Percentiles rank a stretch among this genome's conserved stretches.
Evolutionary conservation across 352 stramenopile species (phyloP).

Genomic region (Globisporangium irregulare): DNA sequence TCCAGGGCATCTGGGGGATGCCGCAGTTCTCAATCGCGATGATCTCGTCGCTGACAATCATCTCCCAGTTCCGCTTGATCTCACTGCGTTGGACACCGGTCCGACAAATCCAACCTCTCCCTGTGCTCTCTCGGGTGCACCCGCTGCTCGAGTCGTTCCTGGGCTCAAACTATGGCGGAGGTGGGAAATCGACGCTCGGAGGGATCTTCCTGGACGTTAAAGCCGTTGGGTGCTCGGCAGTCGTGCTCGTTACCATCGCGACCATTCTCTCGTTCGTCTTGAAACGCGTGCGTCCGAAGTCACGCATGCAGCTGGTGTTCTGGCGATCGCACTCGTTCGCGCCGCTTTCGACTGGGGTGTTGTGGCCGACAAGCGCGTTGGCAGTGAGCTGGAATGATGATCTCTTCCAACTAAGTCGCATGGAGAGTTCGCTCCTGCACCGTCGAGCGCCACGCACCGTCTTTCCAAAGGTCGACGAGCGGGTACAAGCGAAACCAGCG

Average conservation of each 20-base stretch:
- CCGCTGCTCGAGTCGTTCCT: conserved; percentile 10
- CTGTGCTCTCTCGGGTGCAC: background rate
- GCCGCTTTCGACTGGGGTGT: background rate
- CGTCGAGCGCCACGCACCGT: background rate
- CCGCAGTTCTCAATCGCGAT: conserved; percentile 28
- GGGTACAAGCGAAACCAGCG: no score
- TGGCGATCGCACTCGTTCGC: conserved; percentile 12
- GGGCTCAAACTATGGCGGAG: background rate
- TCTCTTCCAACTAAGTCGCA: conserved; percentile 2
- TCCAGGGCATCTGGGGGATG: conserved; percentile 17
- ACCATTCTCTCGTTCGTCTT: background rate
- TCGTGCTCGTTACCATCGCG: background rate
- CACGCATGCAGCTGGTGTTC: conserved; percentile 6
- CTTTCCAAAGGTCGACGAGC: no score
- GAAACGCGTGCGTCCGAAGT: background rate
- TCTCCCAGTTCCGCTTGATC: conserved; percentile 15
- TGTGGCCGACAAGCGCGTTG: conserved; percentile 1
- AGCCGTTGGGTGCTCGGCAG: background rate
- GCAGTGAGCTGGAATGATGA: conserved; percentile 17
- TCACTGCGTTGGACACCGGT: conserved; percentile 6
- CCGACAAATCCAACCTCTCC: background rate
- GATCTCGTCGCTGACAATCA: conserved; percentile 17
- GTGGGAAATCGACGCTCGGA: background rate
- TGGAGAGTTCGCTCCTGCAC: background rate
- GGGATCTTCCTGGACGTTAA: conserved; percentile 16